Base-by-base conservation (phyloP, 805 yeast species). In the Lipomyces yamadae region DNA sequence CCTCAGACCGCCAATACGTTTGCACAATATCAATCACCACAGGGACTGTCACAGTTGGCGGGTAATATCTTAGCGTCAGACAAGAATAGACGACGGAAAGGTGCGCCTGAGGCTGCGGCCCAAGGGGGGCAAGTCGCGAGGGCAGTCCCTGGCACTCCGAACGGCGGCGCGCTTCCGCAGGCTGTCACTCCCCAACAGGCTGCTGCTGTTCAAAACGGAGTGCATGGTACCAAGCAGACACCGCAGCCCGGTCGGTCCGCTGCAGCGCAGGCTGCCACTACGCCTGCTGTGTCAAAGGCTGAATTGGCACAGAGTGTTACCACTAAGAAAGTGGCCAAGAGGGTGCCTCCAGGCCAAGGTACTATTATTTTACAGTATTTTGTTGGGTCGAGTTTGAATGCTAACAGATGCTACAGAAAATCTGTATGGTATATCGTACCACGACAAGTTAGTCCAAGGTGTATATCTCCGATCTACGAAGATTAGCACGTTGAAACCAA, bases 31-130 rank as follows among this genome's bases (percentile, higher is more conserved):
- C 83, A 88, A 72, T 85, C 95, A 0, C 90, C 97, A 1, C 96
- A 91, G 72, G 98, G 99, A 0, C 82, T 95, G 62, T 86, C 97
- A 1, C 97, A 91, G 74, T 82, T 95, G 29, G 92, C 92, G 74
- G 89, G 87, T 73, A 88, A 90, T 61, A 81, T 95, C 67, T 87
- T 93, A 85, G 80, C 86, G 53, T 79, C 80, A 13, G 93, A 89
- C 72, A 89, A 88, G 74, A 85, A 84, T 60, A 85, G 85, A 37
- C 71, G 72, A 54, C 72, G 77, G 29, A 76, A 76, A 64, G 65
- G 65, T 45, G 75, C 70, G 54, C 64, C 79, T 67, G 70, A 74
- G 66, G 54, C 79, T 71, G 70, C 77, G 65, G 56, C 77, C 74
- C 55, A 52, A n/a, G 55, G 55, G 5, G 32, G 59, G 29, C 64